These are phyloP conservation scores for Scedosporium apiospermum DNA, from an alignment of 2,329 filamentous ascomycete genomes.

Conservation along the genomic window DNA sequence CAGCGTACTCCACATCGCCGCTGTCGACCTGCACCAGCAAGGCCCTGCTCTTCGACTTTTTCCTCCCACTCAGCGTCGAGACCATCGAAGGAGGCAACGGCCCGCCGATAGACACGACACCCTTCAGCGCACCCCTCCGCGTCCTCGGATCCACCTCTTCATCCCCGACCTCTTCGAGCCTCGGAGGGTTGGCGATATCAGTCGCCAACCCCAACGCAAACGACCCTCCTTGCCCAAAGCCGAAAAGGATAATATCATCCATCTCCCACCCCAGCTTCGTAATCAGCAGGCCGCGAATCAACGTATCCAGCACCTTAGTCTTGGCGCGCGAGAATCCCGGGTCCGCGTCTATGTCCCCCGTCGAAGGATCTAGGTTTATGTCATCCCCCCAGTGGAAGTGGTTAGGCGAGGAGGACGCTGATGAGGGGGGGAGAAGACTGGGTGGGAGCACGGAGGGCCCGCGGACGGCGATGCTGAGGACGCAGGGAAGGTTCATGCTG, in stretches of 20 bases:
- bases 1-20: conserved; percentile 54
- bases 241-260: conserved; percentile 53
- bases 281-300: conserved; percentile 44
- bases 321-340: conserved; percentile 47
- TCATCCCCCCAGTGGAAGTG: conserved; percentile 62
- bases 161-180: conserved; percentile 23
- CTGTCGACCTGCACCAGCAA: conserved; percentile 50
- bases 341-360: conserved; percentile 49
- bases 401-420: conserved; percentile 13
- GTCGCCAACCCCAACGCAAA: conserved; percentile 48
- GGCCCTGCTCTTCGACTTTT: conserved; percentile 54
- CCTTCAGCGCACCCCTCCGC: conserved; percentile 23
- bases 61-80: conserved; percentile 29
- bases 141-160: conserved; percentile 7
- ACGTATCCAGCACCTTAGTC: conserved; percentile 33
- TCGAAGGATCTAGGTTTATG: conserved; percentile 38
- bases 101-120: conserved; percentile 55
- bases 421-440: conserved; percentile 42
- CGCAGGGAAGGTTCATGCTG: conserved; percentile 65
- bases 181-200: conserved; percentile 25
- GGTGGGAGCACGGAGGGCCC: conserved; percentile 62
- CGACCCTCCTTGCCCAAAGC: conserved; percentile 59
- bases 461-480: conserved; percentile 64
- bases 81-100: conserved; percentile 44
- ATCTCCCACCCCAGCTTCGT: conserved; percentile 48